A percentile compares a stretch with the other conserved stretches of the same genome.
phyloP scores from a whole-genome alignment of 179 eudicot genomes.

The Silene noctiflora region DNA sequence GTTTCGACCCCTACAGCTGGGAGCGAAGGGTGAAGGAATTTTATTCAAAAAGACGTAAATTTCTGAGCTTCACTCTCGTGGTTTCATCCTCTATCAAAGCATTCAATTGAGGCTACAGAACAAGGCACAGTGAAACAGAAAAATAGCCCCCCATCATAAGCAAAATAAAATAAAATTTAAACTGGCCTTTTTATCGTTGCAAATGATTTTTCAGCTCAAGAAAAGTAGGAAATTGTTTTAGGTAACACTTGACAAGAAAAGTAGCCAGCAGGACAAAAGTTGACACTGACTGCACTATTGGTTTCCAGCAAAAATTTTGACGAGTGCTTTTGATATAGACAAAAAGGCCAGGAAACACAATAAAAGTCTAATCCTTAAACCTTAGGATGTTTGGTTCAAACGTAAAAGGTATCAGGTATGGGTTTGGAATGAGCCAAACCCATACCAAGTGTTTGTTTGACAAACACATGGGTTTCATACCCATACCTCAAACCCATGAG shows the following conservation, averaged over 20 bases:
- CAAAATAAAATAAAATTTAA: neutral
- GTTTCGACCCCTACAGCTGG: too few species aligned
- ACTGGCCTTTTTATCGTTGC: neutral
- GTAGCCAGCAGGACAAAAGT: neutral
- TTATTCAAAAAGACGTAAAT: too few species aligned
- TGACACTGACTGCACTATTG: neutral
- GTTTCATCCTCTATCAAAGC: too few species aligned
- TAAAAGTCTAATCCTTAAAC: neutral
- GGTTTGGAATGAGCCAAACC: too few species aligned
- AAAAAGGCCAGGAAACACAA: neutral
- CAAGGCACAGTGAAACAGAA: neutral
- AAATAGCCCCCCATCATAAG: neutral
- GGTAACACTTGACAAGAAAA: neutral
- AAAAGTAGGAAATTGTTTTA: neutral
- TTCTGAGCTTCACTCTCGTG: too few species aligned
- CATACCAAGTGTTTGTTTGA: too few species aligned
- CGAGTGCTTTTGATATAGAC: neutral
- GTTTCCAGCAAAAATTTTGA: neutral
- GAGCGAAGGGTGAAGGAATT: too few species aligned
- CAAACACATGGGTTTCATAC: too few species aligned
- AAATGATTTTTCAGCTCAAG: neutral
- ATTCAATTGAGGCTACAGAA: too few species aligned
- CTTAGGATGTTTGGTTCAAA: too few species aligned
- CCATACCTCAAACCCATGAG: too few species aligned
- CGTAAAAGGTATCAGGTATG: too few species aligned